Base-by-base conservation (phyloP, 805 yeast species). In the Yarrowia divulgata region DNA sequence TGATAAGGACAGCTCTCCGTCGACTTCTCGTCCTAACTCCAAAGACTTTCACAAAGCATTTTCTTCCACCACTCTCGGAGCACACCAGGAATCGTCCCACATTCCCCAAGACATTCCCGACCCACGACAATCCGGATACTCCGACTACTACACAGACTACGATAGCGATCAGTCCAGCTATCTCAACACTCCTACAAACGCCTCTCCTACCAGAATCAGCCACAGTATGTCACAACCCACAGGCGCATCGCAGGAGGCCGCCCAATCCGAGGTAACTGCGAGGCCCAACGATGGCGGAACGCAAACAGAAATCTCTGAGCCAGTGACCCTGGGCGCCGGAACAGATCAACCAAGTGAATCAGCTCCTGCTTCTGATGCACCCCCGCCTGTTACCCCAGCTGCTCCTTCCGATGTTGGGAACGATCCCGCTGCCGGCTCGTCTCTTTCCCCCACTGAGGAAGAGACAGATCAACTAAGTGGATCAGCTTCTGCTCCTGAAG, bases 21-120 rank as follows among this genome's bases (percentile, higher is more conserved):
- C 39, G 16, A 14, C 57, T 1, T 32, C 57, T 35, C 42, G 43
- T 13, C 29, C 12, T 8, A 8, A 18, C 32, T 7, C 58, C 58
- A 52, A 52, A 52, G 32, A 32, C 32, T 23, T 3, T n/a, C 23
- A 45, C 14, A 39, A 13, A 14, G n/a, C n/a, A 2, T 8, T 14
- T 6, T 14, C 19, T 9, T 14, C 35, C 3, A 32, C 45, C 32
- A 16, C 58, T 37, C 45, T 54, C 8, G 45, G 60, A 23, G 45
- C 45, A 13, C 60, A 54, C 45, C 35, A 39, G 18, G 60, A 54
- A 23, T 14, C 39, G 34, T 37, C 45, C 13, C 45, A 19, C n/a
- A 18, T 54, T 10, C 60, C 60, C 3, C 60, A 54, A 54, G 60
- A 37, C 32, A 54, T 54, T 32, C 54, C 54, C 9, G 32, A 45